Conservation (phyloP, 768 basidiomycete species). For the Filobasidium floriforme region DNA sequence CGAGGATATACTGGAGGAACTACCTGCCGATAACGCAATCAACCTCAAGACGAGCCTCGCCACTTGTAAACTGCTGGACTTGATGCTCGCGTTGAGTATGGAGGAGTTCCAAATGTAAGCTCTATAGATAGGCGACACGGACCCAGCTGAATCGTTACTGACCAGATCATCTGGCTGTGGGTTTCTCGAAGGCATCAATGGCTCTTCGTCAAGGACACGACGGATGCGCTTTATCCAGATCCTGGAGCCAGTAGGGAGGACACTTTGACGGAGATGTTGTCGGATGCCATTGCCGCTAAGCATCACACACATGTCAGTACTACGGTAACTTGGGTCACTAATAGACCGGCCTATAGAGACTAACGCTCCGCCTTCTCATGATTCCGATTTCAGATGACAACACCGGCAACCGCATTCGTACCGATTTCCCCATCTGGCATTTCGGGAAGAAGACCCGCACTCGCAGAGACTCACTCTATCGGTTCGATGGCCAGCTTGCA, state of each 20-base stretch:
- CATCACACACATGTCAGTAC: background rate
- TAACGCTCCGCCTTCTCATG: too few species aligned
- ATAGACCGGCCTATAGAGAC: background rate
- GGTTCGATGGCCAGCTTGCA: slow-evolving; percentile 56
- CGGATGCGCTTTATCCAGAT: slow-evolving; percentile 56
- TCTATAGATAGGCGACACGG: too few species aligned
- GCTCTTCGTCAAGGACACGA: slow-evolving; percentile 97
- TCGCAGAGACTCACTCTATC: too few species aligned
- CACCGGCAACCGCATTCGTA: too few species aligned
- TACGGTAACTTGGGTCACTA: background rate
- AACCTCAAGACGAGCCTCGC: slow-evolving; percentile 73
- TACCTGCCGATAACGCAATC: slow-evolving; percentile 76
- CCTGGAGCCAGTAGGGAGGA: background rate
- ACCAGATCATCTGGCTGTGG: slow-evolving; percentile 18
- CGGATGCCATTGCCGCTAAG: background rate
- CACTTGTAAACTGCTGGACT: slow-evolving; percentile 87
- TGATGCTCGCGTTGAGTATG: slow-evolving; percentile 84
- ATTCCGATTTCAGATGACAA: too few species aligned
- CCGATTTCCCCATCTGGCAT: too few species aligned
- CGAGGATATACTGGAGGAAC: slow-evolving; percentile 63
- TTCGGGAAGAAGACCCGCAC: too few species aligned
- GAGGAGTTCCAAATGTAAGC: slow-evolving; percentile 93
- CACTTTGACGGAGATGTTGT: background rate
- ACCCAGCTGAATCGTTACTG: too few species aligned
- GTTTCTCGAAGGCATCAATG: slow-evolving; percentile 64